Evolutionary conservation across 192 early-diverging fungal species (phyloP).

Genomic region (Rhizoclosmatium globosum): DNA sequence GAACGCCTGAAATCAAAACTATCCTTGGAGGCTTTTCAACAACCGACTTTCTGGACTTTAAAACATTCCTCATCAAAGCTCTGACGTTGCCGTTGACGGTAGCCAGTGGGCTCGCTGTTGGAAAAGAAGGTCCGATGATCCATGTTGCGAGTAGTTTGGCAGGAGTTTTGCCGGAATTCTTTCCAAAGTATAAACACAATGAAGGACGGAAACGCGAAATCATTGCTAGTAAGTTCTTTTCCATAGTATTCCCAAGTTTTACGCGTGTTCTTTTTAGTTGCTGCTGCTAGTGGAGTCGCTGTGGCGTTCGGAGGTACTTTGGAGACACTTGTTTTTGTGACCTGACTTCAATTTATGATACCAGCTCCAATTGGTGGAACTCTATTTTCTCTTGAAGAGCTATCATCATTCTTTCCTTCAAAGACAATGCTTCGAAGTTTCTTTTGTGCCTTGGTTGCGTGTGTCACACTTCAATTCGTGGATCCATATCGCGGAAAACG

Average conservation of each 20-base stretch:
- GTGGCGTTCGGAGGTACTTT: slow-evolving; percentile 89
- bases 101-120: slow-evolving; percentile 88
- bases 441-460: slow-evolving; percentile 93
- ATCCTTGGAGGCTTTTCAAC: slow-evolving; percentile 95
- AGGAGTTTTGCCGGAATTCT: slow-evolving; percentile 84
- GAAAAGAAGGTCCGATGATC: slow-evolving; percentile 96
- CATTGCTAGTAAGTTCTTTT: slow-evolving; percentile 63
- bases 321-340: background rate
- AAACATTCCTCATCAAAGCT: slow-evolving; percentile 87
- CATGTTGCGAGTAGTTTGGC: slow-evolving; percentile 92
- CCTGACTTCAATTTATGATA: background rate
- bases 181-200: slow-evolving; percentile 91
- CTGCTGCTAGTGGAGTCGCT: slow-evolving; percentile 90
- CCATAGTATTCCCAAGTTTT: background rate
- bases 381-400: slow-evolving; percentile 91
- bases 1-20: slow-evolving; percentile 93
- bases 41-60: slow-evolving; percentile 83
- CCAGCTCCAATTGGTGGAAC: slow-evolving; percentile 94
- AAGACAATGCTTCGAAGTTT: slow-evolving; percentile 95
- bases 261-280: slow-evolving; percentile 55
- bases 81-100: slow-evolving; percentile 84
- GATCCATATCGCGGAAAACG: slow-evolving; percentile 65
- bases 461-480: slow-evolving; percentile 81
- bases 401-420: slow-evolving; percentile 90
- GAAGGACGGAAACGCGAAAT: slow-evolving; percentile 94